These are phyloP conservation scores for Magnolia sinica DNA, from an alignment of 164 flowering plant genomes.

Conservation along the genomic window DNA sequence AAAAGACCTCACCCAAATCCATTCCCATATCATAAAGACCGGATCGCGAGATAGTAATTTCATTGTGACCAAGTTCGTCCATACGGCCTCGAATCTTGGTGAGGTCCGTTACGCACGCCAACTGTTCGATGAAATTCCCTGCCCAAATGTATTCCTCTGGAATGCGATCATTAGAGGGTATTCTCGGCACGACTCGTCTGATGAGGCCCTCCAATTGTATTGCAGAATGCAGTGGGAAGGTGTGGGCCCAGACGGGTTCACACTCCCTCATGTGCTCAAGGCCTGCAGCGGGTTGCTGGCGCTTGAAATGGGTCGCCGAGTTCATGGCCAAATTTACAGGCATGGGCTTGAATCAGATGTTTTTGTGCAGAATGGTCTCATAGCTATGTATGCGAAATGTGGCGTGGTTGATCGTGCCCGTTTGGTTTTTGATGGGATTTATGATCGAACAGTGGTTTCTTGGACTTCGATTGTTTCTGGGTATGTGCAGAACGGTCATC, in stretches of 20 bases:
- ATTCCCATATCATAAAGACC: slow-evolving; percentile 22
- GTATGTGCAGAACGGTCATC: slow-evolving; percentile 30
- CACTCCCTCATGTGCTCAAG: slow-evolving; percentile 31
- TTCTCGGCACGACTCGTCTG: slow-evolving; percentile 37
- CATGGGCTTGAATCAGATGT: slow-evolving; percentile 33
- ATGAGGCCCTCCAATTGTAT: slow-evolving; percentile 49
- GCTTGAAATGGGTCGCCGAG: slow-evolving; percentile 7
- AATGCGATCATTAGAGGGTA: slow-evolving; percentile 65
- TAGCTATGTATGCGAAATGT: slow-evolving; percentile 32
- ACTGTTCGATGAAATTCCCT: slow-evolving; percentile 62
- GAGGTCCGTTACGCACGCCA: slow-evolving; percentile 38
- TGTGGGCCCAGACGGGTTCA: slow-evolving; percentile 31
- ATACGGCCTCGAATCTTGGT: slow-evolving; percentile 17
- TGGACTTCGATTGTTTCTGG: slow-evolving; percentile 37
- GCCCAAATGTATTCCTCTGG: slow-evolving; percentile 67
- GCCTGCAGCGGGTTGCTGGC: slow-evolving; percentile 23
- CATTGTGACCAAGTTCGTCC: slow-evolving; percentile 29
- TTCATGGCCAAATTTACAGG: slow-evolving; percentile 28
- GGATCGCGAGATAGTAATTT: slow-evolving; percentile 26
- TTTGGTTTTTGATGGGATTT: slow-evolving; percentile 22
- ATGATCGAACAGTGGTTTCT: slow-evolving; percentile 27
- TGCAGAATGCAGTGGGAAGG: slow-evolving; percentile 43
- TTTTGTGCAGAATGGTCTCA: slow-evolving; percentile 38
- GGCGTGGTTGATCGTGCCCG: slow-evolving; percentile 14
- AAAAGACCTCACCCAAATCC: slow-evolving; percentile 29